Conservation (phyloP, 352 stramenopile species). For the Phytopythium chamaehyphon region DNA sequence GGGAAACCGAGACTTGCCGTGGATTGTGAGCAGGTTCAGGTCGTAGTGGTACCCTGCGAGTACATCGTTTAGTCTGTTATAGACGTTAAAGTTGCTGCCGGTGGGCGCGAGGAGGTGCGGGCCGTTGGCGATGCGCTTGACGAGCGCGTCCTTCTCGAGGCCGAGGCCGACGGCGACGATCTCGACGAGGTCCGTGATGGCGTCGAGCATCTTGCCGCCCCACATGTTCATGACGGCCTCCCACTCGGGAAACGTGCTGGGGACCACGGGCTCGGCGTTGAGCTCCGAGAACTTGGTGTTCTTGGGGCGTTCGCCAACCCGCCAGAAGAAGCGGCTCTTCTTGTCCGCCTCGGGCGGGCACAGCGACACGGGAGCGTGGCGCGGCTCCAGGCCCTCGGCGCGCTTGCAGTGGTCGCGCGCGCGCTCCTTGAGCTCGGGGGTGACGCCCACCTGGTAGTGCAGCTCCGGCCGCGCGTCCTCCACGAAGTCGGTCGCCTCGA, state of each 20-base stretch:
- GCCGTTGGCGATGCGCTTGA: constrained; percentile 73
- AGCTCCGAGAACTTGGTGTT: constrained; percentile 79
- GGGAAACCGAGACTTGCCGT: constrained; percentile 90
- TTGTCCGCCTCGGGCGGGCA: constrained; percentile 89
- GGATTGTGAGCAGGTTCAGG: constrained; percentile 93
- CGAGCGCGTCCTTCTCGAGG: constrained; percentile 75
- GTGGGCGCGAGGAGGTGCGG: constrained; percentile 90
- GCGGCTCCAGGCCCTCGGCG: constrained; percentile 41
- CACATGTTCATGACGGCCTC: constrained; percentile 88
- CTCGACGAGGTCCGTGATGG: constrained; percentile 79
- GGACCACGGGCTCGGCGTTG: constrained; percentile 87
- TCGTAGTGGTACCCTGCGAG: constrained; percentile 93
- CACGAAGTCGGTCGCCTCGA: constrained; percentile 82
- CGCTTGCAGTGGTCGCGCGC: constrained; percentile 83
- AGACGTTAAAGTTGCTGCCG: constrained; percentile 83
- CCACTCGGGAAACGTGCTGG: constrained; percentile 86
- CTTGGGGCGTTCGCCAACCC: constrained; percentile 76
- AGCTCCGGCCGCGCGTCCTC: constrained; percentile 86
- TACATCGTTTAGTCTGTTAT: constrained; percentile 80
- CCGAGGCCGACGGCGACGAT: constrained; percentile 87
- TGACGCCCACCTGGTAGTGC: constrained; percentile 90
- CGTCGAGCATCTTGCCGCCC: constrained; percentile 86
- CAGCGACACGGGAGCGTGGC: constrained; percentile 71
- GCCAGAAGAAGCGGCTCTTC: constrained; percentile 95
- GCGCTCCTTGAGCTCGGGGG: constrained; percentile 79